Evolutionary conservation across 495 filamentous ascomycete species (phyloP).

Genomic region (Evernia prunastri): DNA sequence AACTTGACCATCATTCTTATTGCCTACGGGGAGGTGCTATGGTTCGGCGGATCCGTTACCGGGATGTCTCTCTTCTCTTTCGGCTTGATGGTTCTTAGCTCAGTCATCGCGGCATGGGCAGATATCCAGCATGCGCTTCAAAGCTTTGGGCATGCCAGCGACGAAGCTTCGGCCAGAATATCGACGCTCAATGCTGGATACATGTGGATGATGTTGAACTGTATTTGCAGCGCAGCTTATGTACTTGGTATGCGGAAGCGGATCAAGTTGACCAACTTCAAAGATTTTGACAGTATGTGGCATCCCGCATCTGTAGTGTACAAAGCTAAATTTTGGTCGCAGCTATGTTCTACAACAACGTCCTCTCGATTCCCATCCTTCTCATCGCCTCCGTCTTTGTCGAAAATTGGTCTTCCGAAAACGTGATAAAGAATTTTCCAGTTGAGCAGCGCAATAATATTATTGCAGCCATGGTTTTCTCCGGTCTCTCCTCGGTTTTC

Average conservation of each 20-base stretch:
- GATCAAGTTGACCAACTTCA: slow-evolving; percentile 99
- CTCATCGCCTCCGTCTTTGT: slow-evolving; percentile 71
- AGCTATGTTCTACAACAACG: slow-evolving; percentile 99
- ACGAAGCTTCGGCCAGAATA: slow-evolving; percentile 65
- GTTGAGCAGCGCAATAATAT: slow-evolving; percentile 63
- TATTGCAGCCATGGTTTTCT: slow-evolving; percentile 85
- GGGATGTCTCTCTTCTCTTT: slow-evolving; percentile 88
- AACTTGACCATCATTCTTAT: slow-evolving; percentile 99
- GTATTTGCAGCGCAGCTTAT: slow-evolving; percentile 88
- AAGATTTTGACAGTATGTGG: slow-evolving; percentile 94
- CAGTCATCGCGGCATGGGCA: slow-evolving; percentile 93
- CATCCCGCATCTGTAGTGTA: background rate
- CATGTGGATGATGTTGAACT: slow-evolving; percentile 97
- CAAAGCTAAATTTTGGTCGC: slow-evolving; percentile 10
- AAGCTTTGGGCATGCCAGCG: slow-evolving; percentile 46
- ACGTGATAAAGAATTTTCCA: slow-evolving; percentile 86
- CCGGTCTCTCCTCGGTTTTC: slow-evolving; percentile 87
- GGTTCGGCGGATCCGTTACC: slow-evolving; percentile 95
- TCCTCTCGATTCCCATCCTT: slow-evolving; percentile 92
- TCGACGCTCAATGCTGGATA: slow-evolving; percentile 94
- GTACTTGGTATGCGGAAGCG: slow-evolving; percentile 93
- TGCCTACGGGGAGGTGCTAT: slow-evolving; percentile 96
- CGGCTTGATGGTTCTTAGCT: slow-evolving; percentile 94
- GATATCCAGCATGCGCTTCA: slow-evolving; percentile 86
- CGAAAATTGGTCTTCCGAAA: slow-evolving; percentile 86